Conservation (phyloP, 208 protist genomes). For the Herpetomonas tarakana region DNA sequence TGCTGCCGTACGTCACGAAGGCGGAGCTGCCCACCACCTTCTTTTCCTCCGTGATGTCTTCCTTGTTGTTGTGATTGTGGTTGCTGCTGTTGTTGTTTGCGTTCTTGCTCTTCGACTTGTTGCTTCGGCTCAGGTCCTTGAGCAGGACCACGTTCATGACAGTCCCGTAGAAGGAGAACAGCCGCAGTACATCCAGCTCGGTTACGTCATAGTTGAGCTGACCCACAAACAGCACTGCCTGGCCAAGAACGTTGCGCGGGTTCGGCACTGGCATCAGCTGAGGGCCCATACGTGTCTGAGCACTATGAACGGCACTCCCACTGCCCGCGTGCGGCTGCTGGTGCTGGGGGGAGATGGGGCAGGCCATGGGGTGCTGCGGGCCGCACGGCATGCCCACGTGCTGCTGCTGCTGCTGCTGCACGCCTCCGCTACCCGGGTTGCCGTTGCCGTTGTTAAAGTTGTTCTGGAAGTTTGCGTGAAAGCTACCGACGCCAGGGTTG, state of each 20-base stretch:
- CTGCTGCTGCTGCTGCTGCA: too few species aligned
- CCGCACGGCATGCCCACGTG: too few species aligned
- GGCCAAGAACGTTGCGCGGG: conserved; percentile 23
- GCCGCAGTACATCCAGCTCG: conserved; percentile 28
- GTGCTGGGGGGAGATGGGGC: too few species aligned
- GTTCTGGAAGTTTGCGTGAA: too few species aligned
- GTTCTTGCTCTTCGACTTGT: conserved; percentile 7
- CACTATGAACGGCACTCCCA: too few species aligned
- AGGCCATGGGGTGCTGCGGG: too few species aligned
- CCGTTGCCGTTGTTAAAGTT: too few species aligned
- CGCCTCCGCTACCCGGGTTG: too few species aligned
- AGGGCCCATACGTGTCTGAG: neutral
- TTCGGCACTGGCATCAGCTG: conserved; percentile 8
- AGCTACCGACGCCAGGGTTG: too few species aligned
- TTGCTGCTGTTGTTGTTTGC: conserved; percentile 5
- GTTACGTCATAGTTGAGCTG: conserved; percentile 38
- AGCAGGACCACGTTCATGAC: conserved; percentile 38
- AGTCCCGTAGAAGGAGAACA: conserved; percentile 32
- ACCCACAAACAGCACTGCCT: conserved; percentile 41
- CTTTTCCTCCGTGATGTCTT: conserved; percentile 10
- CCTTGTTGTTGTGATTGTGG: conserved; percentile 10
- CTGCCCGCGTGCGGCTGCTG: too few species aligned
- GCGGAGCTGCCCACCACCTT: conserved; percentile 36
- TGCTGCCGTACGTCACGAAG: conserved; percentile 37
- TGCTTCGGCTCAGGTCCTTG: conserved; percentile 7